A percentile compares a stretch with the other conserved stretches of the same genome.
Evolutionary conservation across 345 rosid genomes (phyloP).

Genomic region (Eutrema yunnanense): DNA sequence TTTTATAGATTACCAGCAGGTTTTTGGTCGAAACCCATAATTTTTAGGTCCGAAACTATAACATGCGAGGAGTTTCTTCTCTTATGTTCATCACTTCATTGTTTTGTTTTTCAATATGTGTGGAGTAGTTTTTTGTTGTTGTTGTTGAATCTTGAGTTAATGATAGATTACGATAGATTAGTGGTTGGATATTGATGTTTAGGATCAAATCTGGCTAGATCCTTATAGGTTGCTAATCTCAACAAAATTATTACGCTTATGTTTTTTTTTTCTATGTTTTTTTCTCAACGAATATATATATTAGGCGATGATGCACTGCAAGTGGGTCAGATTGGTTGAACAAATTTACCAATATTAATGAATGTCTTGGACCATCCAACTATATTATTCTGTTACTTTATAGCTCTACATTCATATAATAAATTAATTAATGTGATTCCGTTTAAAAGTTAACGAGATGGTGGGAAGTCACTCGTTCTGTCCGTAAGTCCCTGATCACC

Average conservation of each 20-base stretch:
- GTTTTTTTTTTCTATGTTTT: neutral
- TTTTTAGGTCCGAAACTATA: too few relatives aligned
- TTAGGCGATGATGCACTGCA: neutral
- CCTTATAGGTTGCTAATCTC: neutral
- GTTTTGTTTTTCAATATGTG: neutral
- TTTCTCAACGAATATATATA: neutral
- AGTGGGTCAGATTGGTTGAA: constrained; percentile 20
- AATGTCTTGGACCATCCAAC: constrained; percentile 14
- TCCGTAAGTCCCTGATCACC: neutral
- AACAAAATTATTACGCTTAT: neutral
- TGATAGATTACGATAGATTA: too few relatives aligned
- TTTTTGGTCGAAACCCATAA: too few relatives aligned
- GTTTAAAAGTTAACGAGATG: neutral
- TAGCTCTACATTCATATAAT: neutral
- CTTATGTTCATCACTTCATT: too few relatives aligned
- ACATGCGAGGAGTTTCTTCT: too few relatives aligned
- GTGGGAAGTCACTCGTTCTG: neutral
- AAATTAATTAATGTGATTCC: neutral
- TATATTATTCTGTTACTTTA: neutral
- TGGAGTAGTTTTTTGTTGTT: too few relatives aligned
- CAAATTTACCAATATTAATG: constrained; percentile 20
- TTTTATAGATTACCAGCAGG: too few relatives aligned
- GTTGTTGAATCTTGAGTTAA: neutral
- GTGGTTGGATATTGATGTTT: neutral
- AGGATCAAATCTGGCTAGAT: neutral